phyloP scores from a whole-genome alignment of 192 early-diverging fungal species.

The Podila epigama region DNA sequence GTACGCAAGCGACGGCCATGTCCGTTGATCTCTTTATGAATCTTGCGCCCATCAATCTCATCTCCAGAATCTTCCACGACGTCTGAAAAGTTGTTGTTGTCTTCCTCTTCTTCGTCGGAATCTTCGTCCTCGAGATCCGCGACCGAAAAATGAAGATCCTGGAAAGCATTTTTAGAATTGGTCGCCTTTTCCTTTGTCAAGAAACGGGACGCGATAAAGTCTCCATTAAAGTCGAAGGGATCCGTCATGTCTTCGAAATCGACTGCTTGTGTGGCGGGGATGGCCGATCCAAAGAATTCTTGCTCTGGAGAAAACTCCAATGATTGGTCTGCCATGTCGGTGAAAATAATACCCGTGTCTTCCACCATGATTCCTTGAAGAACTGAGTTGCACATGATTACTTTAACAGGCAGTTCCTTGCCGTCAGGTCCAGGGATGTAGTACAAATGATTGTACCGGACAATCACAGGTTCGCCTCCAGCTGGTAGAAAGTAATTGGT shows the following conservation, averaged over 20 bases:
- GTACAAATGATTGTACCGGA: slow-evolving; percentile 50
- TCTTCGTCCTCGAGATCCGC: slow-evolving; percentile 44
- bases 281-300: slow-evolving; percentile 33
- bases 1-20: slow-evolving; percentile 17
- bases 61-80: slow-evolving; percentile 44
- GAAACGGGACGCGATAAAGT: slow-evolving; percentile 39
- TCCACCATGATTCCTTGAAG: slow-evolving; percentile 67
- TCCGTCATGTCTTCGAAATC: slow-evolving; percentile 35
- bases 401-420: slow-evolving; percentile 39
- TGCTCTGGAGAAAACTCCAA: slow-evolving; percentile 2
- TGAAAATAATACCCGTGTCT: slow-evolving; percentile 63
- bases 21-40: slow-evolving; percentile 22
- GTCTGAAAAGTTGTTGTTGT: slow-evolving; percentile 43
- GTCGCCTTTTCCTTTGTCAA: slow-evolving; percentile 23
- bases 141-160: slow-evolving; percentile 44
- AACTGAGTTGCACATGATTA: slow-evolving; percentile 70
- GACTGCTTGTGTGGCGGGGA: slow-evolving; percentile 18
- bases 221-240: slow-evolving; percentile 33
- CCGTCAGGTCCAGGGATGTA: slow-evolving; percentile 33
- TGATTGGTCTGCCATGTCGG: slow-evolving; percentile 51
- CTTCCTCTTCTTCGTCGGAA: slow-evolving; percentile 33
- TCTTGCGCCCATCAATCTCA: slow-evolving; percentile 47
- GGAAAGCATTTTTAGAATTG: slow-evolving; percentile 28
- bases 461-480: slow-evolving; percentile 33
- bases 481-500: slow-evolving; percentile 29